These are phyloP conservation scores for Saraca asoca DNA, from an alignment of 331 rosid species.

Conservation along the genomic window DNA sequence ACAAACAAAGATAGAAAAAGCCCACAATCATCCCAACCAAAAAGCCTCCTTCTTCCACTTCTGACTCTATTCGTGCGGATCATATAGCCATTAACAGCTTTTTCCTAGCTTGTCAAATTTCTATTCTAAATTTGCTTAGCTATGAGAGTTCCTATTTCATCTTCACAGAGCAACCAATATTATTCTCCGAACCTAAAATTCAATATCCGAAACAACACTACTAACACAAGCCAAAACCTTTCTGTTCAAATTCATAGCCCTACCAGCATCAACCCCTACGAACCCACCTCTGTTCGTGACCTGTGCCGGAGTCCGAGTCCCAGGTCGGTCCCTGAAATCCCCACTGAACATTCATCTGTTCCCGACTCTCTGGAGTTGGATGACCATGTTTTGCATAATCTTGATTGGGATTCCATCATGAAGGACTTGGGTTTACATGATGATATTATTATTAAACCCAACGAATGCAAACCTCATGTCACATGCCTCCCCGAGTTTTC, in stretches of 20 bases:
- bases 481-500: slow-evolving; percentile 48
- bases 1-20: slow-evolving; percentile 69
- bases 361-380: slow-evolving; percentile 55
- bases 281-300: slow-evolving; percentile 85
- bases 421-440: slow-evolving; percentile 69
- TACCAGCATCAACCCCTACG: slow-evolving; percentile 52
- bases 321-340: slow-evolving; percentile 35
- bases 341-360: slow-evolving; percentile 22
- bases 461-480: slow-evolving; percentile 33
- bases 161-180: slow-evolving; percentile 40
- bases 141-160: slow-evolving; percentile 72
- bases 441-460: slow-evolving; percentile 38
- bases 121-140: slow-evolving; percentile 11
- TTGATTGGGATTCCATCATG: slow-evolving; percentile 89
- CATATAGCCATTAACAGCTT: slow-evolving; percentile 30
- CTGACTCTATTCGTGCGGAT: slow-evolving; percentile 20
- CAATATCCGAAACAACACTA: slow-evolving; percentile 28
- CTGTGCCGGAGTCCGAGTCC: slow-evolving; percentile 79
- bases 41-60: slow-evolving; percentile 48
- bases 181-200: slow-evolving; percentile 45
- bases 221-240: background rate
- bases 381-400: slow-evolving; percentile 60
- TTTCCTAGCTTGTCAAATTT: background rate
- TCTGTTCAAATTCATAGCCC: slow-evolving; percentile 29
- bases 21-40: slow-evolving; percentile 50